phyloP scores from a whole-genome alignment of 2,329 filamentous ascomycete genomes.

The Colletotrichum sp. region DNA sequence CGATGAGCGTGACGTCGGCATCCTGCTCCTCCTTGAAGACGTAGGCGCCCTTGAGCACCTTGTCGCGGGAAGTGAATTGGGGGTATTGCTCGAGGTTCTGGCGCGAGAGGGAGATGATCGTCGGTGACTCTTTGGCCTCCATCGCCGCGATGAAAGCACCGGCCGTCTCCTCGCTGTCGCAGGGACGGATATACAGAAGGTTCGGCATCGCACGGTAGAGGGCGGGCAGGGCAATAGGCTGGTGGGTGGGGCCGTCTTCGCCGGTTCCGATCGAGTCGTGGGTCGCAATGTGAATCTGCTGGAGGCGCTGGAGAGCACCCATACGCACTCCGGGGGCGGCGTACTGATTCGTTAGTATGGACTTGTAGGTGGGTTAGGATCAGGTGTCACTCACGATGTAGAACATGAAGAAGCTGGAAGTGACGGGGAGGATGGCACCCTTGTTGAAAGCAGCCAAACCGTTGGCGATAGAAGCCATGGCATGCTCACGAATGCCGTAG shows the following conservation, averaged over 20 bases:
- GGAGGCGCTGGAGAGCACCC: conserved; percentile 61
- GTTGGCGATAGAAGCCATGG: conserved; percentile 63
- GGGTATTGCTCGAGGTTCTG: conserved; percentile 45
- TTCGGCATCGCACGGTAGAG: conserved; percentile 70
- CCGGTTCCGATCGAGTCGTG: conserved; percentile 66
- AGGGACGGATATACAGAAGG: conserved; percentile 63
- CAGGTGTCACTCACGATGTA: conserved; percentile 44
- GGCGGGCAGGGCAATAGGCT: conserved; percentile 62
- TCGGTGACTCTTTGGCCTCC: conserved; percentile 42
- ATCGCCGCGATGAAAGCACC: conserved; percentile 59
- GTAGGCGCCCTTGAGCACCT: conserved; percentile 50
- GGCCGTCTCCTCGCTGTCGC: conserved; percentile 62
- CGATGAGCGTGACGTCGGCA: conserved; percentile 50
- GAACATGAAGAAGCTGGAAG: conserved; percentile 68
- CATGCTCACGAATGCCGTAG: conserved; percentile 66
- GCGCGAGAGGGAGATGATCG: conserved; percentile 54
- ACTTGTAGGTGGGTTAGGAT: background rate
- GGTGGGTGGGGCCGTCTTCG: conserved; percentile 67
- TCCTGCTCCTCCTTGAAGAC: conserved; percentile 46
- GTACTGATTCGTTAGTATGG: conserved; percentile 33
- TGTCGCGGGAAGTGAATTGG: conserved; percentile 50
- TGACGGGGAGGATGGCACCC: conserved; percentile 62
- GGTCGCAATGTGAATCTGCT: conserved; percentile 64
- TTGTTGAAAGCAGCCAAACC: conserved; percentile 63
- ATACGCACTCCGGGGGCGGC: conserved; percentile 65